These are phyloP conservation scores for Vigna reflexopilosa DNA, from an alignment of 306 rosid genomes.

Conservation along the genomic window DNA sequence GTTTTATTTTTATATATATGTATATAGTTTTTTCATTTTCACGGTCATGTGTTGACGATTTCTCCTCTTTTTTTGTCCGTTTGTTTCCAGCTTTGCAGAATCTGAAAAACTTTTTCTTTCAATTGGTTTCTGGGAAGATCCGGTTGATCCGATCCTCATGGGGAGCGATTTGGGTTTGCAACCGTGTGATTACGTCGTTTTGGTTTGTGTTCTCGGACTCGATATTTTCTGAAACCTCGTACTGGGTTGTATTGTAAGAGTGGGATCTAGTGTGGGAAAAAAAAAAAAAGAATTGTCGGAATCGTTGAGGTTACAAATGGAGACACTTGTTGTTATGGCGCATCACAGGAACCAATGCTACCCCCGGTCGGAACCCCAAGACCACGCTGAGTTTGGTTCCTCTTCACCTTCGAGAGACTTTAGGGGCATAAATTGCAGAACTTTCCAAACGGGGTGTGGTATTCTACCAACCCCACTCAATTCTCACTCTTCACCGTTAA, in stretches of 20 bases:
- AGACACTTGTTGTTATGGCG: slow-evolving; percentile 64
- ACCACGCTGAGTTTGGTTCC: slow-evolving; percentile 53
- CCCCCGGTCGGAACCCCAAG: slow-evolving; percentile 50
- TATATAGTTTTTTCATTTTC: neutral
- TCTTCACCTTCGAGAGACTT: slow-evolving; percentile 56
- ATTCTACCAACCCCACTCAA: slow-evolving; percentile 74
- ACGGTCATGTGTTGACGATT: neutral
- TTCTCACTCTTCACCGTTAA: slow-evolving; percentile 44
- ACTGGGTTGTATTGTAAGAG: neutral
- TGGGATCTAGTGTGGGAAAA: slow-evolving; percentile 32
- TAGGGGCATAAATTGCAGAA: slow-evolving; percentile 70
- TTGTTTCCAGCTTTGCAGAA: slow-evolving; percentile 9
- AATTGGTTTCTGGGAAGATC: slow-evolving; percentile 38
- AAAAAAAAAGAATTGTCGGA: neutral
- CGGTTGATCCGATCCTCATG: slow-evolving; percentile 27
- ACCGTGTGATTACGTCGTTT: slow-evolving; percentile 25
- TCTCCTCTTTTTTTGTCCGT: neutral
- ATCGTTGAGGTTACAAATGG: slow-evolving; percentile 56
- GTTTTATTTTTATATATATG: neutral
- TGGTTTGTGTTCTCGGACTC: slow-evolving; percentile 7
- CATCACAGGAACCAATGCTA: slow-evolving; percentile 78
- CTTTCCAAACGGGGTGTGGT: slow-evolving; percentile 77
- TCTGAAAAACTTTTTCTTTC: slow-evolving; percentile 24
- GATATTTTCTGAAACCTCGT: slow-evolving; percentile 24
- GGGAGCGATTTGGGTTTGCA: slow-evolving; percentile 23